phyloP scores from a whole-genome alignment of 2,329 filamentous ascomycete genomes.

The Curvularia lunata region DNA sequence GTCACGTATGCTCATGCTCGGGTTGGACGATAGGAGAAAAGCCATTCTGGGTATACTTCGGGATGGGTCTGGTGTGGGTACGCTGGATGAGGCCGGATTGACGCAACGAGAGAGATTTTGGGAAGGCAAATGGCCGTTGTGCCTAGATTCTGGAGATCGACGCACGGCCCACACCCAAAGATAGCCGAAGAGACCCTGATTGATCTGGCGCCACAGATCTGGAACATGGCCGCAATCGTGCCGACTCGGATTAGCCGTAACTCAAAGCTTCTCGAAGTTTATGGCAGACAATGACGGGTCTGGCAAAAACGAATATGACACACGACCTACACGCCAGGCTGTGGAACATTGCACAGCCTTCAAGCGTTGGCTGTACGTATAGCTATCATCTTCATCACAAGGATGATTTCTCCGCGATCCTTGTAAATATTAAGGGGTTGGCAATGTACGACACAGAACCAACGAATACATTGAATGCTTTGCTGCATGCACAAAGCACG shows the following conservation, averaged over 20 bases:
- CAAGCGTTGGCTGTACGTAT: too few species aligned
- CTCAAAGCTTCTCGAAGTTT: too few species aligned
- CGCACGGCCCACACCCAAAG: constrained; percentile 1
- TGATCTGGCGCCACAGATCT: constrained; percentile 1
- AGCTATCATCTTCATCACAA: too few species aligned
- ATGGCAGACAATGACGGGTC: too few species aligned
- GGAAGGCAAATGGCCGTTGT: constrained; percentile 2
- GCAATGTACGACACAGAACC: neutral
- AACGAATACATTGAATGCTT: neutral
- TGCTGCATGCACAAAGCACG: neutral
- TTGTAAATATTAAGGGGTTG: too few species aligned
- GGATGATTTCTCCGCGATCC: too few species aligned
- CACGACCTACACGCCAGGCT: too few species aligned
- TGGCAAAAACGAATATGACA: too few species aligned
- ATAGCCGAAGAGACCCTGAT: constrained; percentile 7
- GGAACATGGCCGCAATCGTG: neutral
- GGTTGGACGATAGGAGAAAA: constrained; percentile 35
- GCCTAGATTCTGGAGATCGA: constrained; percentile 6
- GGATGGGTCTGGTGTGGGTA: constrained; percentile 8
- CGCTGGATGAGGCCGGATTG: constrained; percentile 7
- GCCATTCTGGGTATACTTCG: constrained; percentile 29
- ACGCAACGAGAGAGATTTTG: constrained; percentile 12
- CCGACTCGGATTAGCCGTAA: neutral
- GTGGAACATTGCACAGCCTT: too few species aligned
- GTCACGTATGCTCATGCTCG: constrained; percentile 38